phyloP scores from a whole-genome alignment of 495 filamentous ascomycete genomes.

The Daldinia caldariorum region DNA sequence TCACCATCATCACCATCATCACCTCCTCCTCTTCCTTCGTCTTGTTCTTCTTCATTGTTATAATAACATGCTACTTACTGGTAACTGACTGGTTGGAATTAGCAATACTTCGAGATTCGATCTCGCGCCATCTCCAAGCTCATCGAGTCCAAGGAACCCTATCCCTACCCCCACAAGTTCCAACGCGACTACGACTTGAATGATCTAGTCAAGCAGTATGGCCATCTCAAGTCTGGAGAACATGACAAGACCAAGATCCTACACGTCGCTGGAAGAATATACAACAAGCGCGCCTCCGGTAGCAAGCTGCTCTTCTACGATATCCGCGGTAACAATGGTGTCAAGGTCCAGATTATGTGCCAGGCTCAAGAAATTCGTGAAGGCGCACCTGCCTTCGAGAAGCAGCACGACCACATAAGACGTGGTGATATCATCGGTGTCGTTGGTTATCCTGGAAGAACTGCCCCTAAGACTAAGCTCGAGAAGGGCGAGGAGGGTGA shows the following conservation, averaged over 20 bases:
- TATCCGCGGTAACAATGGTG: conserved; percentile 70
- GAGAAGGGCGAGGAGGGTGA: conserved; percentile 79
- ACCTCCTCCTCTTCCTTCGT: no score
- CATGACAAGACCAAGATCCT: conserved; percentile 74
- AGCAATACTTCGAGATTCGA: conserved; percentile 99
- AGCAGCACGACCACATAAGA: conserved; percentile 89
- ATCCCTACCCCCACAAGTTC: conserved; percentile 99
- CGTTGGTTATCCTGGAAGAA: conserved; percentile 87
- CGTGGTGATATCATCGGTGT: conserved; percentile 84
- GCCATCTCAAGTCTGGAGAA: conserved; percentile 85
- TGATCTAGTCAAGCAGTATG: conserved; percentile 79
- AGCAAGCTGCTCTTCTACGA: conserved; percentile 94
- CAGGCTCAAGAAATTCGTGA: conserved; percentile 75
- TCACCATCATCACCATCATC: conserved; percentile 55
- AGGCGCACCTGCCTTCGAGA: conserved; percentile 72
- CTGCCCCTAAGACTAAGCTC: conserved; percentile 82
- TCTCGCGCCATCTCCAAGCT: conserved; percentile 86
- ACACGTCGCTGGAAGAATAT: conserved; percentile 84
- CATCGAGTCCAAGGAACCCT: conserved; percentile 78
- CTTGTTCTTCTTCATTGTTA: no score
- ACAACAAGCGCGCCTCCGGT: conserved; percentile 84
- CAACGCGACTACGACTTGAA: conserved; percentile 79
- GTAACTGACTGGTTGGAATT: conserved; percentile 20
- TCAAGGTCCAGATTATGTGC: conserved; percentile 90
- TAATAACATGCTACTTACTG: no score